Percentiles rank a stretch among this genome's conserved stretches.
Conservation (phyloP, 148 eudicot species). For the Fagopyrum tataricum region DNA sequence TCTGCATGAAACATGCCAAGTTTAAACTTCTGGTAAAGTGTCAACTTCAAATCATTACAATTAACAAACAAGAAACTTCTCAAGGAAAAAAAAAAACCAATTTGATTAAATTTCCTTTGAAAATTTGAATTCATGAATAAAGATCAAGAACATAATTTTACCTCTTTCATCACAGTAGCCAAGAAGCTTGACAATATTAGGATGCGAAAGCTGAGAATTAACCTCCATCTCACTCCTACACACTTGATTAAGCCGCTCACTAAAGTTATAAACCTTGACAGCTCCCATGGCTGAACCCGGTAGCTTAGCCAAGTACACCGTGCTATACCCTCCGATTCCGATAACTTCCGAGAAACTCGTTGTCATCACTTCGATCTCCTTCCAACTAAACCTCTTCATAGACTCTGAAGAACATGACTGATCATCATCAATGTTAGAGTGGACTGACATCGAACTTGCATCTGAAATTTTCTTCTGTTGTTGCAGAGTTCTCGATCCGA, state of each 20-base stretch:
- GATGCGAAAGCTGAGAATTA: constrained; percentile 39
- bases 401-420: constrained; percentile 11
- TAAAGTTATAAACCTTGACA: constrained; percentile 46
- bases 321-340: constrained; percentile 77
- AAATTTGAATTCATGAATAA: not conserved
- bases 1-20: not conserved
- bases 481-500: not conserved
- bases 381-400: constrained; percentile 52
- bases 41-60: not conserved
- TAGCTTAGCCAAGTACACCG: constrained; percentile 58
- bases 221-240: constrained; percentile 62
- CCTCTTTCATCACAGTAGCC: constrained; percentile 71
- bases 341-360: constrained; percentile 40
- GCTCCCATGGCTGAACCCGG: constrained; percentile 38
- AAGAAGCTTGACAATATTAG: constrained; percentile 50
- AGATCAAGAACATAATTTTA: constrained; percentile 6
- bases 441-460: not conserved
- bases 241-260: constrained; percentile 45
- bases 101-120: not conserved
- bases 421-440: not conserved
- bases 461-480: not conserved
- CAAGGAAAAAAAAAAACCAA: not conserved
- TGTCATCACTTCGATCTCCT: constrained; percentile 34
- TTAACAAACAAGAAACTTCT: not conserved
- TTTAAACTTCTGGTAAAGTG: not conserved